Base-by-base conservation (phyloP, 257 asterid genomes). In the Nicotiana sylvestris region DNA sequence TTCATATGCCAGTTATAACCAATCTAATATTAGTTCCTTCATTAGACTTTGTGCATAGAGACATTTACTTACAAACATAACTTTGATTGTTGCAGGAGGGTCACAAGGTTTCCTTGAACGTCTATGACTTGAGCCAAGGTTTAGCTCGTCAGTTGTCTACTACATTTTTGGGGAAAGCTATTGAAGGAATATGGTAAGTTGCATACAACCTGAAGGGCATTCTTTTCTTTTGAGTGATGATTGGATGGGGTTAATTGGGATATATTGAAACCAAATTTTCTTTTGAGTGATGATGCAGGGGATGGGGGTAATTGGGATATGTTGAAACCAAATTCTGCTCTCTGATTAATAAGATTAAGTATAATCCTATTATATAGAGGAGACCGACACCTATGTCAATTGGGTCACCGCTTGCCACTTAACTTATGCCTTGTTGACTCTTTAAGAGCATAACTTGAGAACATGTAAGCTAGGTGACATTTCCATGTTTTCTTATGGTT, bases 61-160 rank as follows among this genome's bases (percentile, higher is more conserved):
- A 49, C 16, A 49, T 74, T 16, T 74, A 49, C 15, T 74, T 49
- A 49, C 30, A 17, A 9, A 61, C 82, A 35, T 64, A 37, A 32
- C 32, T 32, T 87, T 55, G 87, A 65, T 77, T 81, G 46, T 85
- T 78, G 86, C 91, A 96, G 98, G 99, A 96, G 35, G 94, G 92
- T 80, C 82, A 89, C 91, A 93, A 91, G 87, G 99, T 96, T 39
- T 32, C 87, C 62, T 90, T 96, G 93, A 89, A 93, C 27, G 98
- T 91, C 49, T 96, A 96, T 66, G 99, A 96, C 89, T 87, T 96
- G 46, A 96, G 99, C 89, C 99, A 92, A 83, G 99, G 99, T 61
- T 74, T 96, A 62, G 99, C 99, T 51, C 92, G 97, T 10, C 99
- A 96, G 55, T 79, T 96, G 84, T 96, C 99, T 9, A 86, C 89